Evolutionary conservation across 1,284 basidiomycete genomes (phyloP).

Genomic region (Heterobasidion occidentale): DNA sequence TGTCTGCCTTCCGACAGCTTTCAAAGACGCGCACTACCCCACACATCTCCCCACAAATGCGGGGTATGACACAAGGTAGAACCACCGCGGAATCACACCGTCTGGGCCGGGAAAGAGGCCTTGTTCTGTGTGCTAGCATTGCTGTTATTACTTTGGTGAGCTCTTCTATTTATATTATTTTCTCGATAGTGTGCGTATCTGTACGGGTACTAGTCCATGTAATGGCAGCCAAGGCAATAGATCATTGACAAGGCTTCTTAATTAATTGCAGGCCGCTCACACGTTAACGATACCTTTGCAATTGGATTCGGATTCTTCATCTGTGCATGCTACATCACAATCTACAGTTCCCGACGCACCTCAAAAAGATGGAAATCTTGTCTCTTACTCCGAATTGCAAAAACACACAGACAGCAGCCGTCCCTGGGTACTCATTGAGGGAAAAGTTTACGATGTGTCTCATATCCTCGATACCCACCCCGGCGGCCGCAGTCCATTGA

Average conservation of each 20-base stretch:
- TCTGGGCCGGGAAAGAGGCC: no score
- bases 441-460: constrained; percentile 34
- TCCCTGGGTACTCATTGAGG: constrained; percentile 46
- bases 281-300: background rate
- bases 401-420: constrained; percentile 38
- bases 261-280: background rate
- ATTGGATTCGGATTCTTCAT: background rate
- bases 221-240: no score
- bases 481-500: constrained; percentile 39
- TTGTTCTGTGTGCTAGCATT: no score
- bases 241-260: no score
- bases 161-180: background rate
- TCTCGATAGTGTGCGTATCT: no score
- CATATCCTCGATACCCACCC: constrained; percentile 44
- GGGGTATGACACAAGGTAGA: background rate
- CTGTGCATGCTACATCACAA: background rate
- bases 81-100: background rate
- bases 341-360: background rate
- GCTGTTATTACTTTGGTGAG: background rate
- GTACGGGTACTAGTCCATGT: no score
- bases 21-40: background rate
- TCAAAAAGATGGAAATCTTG: background rate
- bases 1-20: background rate
- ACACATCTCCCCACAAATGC: background rate
- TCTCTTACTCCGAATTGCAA: constrained; percentile 40